Evolutionary conservation across 768 basidiomycete genomes (phyloP).

Genomic region (Mycena kentingensis): DNA sequence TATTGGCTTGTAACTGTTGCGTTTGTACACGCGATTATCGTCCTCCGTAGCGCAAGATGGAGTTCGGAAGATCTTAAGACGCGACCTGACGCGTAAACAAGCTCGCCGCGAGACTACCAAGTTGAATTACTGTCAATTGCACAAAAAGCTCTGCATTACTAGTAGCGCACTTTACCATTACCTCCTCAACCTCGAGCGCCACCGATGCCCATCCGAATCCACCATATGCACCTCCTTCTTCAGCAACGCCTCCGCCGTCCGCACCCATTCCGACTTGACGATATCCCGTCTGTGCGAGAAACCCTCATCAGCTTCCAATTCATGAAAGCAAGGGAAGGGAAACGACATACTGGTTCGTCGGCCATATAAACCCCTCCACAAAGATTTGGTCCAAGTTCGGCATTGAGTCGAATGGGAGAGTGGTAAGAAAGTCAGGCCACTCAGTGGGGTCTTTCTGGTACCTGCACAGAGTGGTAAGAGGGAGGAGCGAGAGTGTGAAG

Average conservation of each 20-base stretch:
- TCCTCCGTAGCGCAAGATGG: no score
- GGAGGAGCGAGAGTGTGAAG: neutral
- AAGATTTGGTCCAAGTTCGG: neutral
- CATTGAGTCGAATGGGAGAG: neutral
- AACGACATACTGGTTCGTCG: neutral
- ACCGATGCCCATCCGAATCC: neutral
- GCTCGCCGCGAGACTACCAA: no score
- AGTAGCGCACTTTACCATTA: no score
- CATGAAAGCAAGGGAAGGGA: neutral
- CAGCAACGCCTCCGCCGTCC: neutral
- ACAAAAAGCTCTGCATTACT: no score
- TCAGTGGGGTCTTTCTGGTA: neutral
- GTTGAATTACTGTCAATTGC: no score
- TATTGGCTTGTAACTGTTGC: no score
- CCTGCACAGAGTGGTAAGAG: neutral
- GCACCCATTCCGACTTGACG: neutral
- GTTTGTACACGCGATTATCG: no score
- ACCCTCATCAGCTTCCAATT: no score
- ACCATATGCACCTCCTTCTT: neutral
- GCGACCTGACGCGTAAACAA: no score
- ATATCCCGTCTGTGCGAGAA: neutral
- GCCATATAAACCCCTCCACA: neutral
- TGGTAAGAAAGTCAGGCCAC: neutral
- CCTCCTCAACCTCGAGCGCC: neutral
- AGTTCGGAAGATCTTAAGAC: no score